phyloP scores from a whole-genome alignment of 306 rosid species.

The Sechiopsis laciniata region DNA sequence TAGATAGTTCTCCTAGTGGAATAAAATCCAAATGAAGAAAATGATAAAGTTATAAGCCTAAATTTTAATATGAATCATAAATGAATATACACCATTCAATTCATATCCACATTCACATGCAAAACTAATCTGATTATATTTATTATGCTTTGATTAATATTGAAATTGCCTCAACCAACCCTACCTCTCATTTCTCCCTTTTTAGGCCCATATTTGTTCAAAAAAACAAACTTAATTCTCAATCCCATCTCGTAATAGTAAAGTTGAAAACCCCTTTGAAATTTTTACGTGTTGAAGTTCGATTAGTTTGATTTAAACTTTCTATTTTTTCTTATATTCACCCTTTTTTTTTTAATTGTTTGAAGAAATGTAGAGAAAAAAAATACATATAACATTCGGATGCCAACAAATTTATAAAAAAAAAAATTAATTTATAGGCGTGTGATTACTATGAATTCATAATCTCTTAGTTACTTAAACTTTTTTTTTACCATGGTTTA shows the following conservation, averaged over 20 bases:
- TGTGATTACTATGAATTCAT: no score
- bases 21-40: slow-evolving; percentile 5
- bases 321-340: no score
- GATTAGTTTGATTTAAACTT: no score
- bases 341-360: no score
- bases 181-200: background rate
- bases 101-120: background rate
- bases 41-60: background rate
- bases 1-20: background rate
- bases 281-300: no score
- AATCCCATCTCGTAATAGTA: background rate
- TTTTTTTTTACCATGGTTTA: no score
- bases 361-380: no score
- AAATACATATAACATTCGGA: no score
- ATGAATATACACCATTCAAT: background rate
- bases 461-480: no score
- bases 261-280: background rate
- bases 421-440: no score
- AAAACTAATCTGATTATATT: background rate
- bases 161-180: background rate
- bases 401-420: no score
- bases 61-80: slow-evolving; percentile 2
- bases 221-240: background rate
- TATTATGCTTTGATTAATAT: background rate
- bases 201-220: background rate